A percentile compares a stretch with the other conserved stretches of the same genome.
Evolutionary conservation across 179 eudicot species (phyloP).

Genomic region (Carnegiea gigantea): DNA sequence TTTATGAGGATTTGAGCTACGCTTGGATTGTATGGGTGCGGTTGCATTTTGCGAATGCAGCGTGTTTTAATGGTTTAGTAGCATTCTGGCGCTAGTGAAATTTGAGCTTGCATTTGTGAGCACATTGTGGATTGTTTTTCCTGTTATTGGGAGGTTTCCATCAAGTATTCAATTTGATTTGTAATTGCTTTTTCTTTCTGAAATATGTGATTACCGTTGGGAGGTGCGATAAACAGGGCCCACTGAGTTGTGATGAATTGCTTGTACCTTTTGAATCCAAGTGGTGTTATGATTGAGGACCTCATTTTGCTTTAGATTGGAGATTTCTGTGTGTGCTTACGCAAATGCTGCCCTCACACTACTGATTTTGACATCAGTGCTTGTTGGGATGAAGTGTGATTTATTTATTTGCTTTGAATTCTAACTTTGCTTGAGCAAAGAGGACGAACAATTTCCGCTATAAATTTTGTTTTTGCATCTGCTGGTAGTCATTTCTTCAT

Average conservation of each 20-base stretch:
- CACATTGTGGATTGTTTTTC: background rate
- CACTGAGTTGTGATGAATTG: background rate
- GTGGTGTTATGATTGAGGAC: background rate
- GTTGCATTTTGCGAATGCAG: background rate
- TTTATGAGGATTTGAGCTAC: background rate
- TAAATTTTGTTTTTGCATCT: background rate
- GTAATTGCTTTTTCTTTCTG: background rate
- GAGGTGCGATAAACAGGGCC: background rate
- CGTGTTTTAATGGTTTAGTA: background rate
- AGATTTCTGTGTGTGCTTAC: background rate
- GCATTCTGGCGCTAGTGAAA: background rate
- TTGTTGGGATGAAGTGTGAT: background rate
- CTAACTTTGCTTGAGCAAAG: background rate
- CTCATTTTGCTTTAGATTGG: background rate
- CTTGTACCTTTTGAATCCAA: background rate
- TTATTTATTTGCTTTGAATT: background rate
- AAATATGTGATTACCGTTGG: background rate
- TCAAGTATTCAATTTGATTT: background rate
- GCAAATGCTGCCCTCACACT: constrained; percentile 1
- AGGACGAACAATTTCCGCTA: background rate
- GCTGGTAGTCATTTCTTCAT: background rate
- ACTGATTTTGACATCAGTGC: background rate
- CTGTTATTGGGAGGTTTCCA: background rate
- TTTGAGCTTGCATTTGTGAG: background rate
- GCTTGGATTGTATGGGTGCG: background rate